phyloP scores from a whole-genome alignment of 495 filamentous ascomycete species.

The Paragyromitra xinjiangensis region DNA sequence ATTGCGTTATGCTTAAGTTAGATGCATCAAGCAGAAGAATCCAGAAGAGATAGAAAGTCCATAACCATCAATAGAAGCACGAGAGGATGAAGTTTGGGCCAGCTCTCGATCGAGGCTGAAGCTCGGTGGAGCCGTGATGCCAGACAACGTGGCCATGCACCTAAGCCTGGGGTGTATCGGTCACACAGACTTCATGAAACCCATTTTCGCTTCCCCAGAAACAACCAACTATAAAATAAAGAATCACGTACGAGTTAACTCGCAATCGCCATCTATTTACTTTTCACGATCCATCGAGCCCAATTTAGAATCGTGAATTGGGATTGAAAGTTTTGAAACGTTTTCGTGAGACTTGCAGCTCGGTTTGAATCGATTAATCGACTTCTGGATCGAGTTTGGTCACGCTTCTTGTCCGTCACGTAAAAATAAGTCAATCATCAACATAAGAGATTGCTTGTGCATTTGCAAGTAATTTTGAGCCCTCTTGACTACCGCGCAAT shows the following conservation, averaged over 20 bases:
- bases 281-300: neutral
- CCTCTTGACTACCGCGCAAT: neutral
- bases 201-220: neutral
- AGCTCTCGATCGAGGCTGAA: neutral
- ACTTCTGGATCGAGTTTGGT: neutral
- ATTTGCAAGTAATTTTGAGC: neutral
- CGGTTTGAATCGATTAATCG: neutral
- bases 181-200: neutral
- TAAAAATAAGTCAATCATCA: neutral
- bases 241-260: too few relatives aligned
- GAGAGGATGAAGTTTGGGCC: neutral
- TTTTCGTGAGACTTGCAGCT: neutral
- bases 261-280: too few relatives aligned
- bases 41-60: too few relatives aligned
- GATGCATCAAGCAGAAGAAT: neutral
- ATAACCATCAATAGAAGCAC: too few relatives aligned
- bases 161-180: neutral
- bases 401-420: neutral
- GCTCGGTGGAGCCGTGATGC: too few relatives aligned
- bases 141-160: neutral
- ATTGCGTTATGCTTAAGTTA: neutral
- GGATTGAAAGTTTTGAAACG: neutral
- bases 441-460: neutral
- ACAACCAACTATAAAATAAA: neutral
- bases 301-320: neutral